A percentile compares a stretch with the other conserved stretches of the same genome.
phyloP scores from a whole-genome alignment of 176 grass and related monocot genomes.

The Avena sativa region DNA sequence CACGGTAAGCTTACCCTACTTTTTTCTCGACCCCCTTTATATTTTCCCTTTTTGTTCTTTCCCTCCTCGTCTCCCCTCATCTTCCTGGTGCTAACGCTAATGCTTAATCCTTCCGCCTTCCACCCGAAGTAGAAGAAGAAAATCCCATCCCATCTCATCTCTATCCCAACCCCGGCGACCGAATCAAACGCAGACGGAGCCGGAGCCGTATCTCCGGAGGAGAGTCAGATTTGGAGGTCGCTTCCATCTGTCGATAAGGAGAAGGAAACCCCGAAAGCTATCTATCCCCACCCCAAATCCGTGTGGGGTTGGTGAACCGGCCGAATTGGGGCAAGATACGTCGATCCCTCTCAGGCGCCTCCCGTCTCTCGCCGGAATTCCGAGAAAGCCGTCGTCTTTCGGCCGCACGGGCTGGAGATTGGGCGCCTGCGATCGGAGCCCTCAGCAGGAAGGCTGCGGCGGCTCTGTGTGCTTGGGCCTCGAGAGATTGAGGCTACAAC shows the following conservation, averaged over 20 bases:
- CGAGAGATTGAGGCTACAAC: slow-evolving; percentile 19
- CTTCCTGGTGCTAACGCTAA: slow-evolving; percentile 27
- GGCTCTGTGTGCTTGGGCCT: slow-evolving; percentile 15
- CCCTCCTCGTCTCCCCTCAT: slow-evolving; percentile 13
- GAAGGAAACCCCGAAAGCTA: slow-evolving; percentile 41
- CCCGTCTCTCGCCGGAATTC: slow-evolving; percentile 37
- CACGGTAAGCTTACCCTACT: slow-evolving; percentile 34
- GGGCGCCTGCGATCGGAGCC: slow-evolving; percentile 10
- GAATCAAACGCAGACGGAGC: slow-evolving; percentile 33
- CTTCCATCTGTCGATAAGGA: slow-evolving; percentile 39
- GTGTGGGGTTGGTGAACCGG: slow-evolving; percentile 52
- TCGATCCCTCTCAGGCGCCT: slow-evolving; percentile 11
- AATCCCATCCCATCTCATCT: slow-evolving; percentile 28
- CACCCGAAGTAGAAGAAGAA: slow-evolving; percentile 24
- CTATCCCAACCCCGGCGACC: slow-evolving; percentile 13
- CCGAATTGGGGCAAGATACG: slow-evolving; percentile 40
- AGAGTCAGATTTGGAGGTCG: slow-evolving; percentile 43
- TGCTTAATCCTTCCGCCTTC: slow-evolving; percentile 36
- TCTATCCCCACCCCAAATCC: slow-evolving; percentile 33
- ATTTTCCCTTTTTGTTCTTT: slow-evolving; percentile 29
- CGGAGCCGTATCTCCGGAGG: not conserved
- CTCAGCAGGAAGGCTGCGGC: slow-evolving; percentile 3
- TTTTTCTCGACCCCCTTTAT: slow-evolving; percentile 17
- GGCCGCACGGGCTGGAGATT: slow-evolving; percentile 17
- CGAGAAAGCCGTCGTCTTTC: slow-evolving; percentile 39